These are phyloP conservation scores for Aureobasidium melanogenum DNA, from an alignment of 2,329 filamentous ascomycete genomes.

Conservation along the genomic window DNA sequence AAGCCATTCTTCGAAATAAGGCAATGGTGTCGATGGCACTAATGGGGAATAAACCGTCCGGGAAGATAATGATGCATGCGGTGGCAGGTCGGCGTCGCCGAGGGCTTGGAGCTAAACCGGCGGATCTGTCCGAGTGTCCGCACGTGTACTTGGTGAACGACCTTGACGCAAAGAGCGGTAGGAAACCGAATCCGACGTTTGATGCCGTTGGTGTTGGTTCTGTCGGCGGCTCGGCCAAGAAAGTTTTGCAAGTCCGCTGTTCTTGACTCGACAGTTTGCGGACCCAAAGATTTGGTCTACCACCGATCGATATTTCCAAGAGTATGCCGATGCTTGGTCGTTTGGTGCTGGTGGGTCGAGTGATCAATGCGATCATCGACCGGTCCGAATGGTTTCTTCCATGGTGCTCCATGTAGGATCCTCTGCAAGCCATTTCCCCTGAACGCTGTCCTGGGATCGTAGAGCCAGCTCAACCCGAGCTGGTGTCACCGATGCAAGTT, in stretches of 20 bases:
- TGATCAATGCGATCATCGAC: conserved; percentile 9
- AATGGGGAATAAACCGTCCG: neutral
- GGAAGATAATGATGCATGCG: neutral
- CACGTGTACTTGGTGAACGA: neutral
- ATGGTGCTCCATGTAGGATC: conserved; percentile 49
- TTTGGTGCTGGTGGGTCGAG: neutral
- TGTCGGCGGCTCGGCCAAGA: neutral
- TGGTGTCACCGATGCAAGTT: conserved; percentile 49
- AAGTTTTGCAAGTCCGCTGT: neutral
- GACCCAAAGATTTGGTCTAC: neutral
- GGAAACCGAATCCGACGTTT: neutral
- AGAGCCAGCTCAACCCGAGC: conserved; percentile 47
- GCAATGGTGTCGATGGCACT: neutral
- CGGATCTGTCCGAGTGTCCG: conserved; percentile 7
- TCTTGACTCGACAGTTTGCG: neutral
- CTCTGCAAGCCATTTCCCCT: conserved; percentile 53
- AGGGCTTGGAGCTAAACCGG: neutral
- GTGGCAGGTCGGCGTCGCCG: conserved; percentile 2
- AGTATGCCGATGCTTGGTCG: neutral
- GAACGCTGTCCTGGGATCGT: conserved; percentile 44
- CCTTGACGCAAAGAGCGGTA: neutral
- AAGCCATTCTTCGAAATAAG: neutral
- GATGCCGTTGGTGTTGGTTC: neutral
- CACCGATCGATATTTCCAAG: neutral
- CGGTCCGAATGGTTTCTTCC: conserved; percentile 13